Conservation (phyloP, 768 basidiomycete species). For the Lentinula edodes region DNA sequence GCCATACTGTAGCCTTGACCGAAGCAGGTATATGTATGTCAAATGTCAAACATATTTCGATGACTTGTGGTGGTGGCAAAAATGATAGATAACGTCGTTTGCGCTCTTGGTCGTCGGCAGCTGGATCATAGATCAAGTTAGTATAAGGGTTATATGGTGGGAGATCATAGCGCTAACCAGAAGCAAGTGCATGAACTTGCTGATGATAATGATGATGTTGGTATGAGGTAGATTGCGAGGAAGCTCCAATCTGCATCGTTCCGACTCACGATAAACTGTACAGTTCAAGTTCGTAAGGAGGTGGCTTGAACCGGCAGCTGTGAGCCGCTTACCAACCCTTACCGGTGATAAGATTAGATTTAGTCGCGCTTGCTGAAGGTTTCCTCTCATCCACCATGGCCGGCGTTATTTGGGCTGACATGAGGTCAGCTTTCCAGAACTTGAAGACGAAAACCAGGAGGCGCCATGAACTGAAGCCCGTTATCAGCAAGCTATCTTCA, state of each 20-base stretch:
- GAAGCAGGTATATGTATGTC: constrained; percentile 65
- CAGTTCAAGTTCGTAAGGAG: neutral
- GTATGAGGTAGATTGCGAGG: neutral
- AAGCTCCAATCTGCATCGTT: neutral
- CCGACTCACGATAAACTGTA: neutral
- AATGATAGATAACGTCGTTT: constrained; percentile 69
- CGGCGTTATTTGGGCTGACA: neutral
- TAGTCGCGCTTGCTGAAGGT: neutral
- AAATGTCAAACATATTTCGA: constrained; percentile 73
- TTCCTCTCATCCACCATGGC: neutral
- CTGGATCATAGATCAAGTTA: neutral
- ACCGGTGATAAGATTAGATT: neutral
- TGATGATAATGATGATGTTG: neutral
- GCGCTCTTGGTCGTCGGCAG: constrained; percentile 45
- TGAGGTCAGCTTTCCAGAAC: neutral
- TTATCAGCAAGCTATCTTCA: neutral
- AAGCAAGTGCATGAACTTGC: neutral
- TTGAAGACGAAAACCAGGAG: neutral
- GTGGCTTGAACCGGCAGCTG: neutral
- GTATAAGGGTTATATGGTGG: neutral
- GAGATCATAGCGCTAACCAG: neutral
- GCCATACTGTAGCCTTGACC: constrained; percentile 67
- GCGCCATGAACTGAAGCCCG: neutral
- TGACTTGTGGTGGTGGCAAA: constrained; percentile 64
- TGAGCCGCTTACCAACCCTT: neutral